These are phyloP conservation scores for Potentilla sterilis DNA, from an alignment of 306 rosid species.

Conservation along the genomic window DNA sequence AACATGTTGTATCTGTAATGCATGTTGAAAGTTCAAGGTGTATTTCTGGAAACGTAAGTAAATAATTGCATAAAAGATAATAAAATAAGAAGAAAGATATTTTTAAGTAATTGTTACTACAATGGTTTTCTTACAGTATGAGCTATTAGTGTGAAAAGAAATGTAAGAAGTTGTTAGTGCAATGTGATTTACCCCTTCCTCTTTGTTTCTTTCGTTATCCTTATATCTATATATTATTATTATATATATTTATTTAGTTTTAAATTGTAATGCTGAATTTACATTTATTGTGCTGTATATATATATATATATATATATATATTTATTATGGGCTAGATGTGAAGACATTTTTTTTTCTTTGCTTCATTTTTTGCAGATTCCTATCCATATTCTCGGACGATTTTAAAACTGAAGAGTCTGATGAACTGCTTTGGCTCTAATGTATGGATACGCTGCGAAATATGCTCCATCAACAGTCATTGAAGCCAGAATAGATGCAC, in stretches of 20 bases:
- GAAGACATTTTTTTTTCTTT: conserved; percentile 13
- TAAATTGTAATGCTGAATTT: not conserved
- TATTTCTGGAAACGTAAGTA: not conserved
- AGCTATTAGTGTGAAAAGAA: not conserved
- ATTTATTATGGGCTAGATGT: not conserved
- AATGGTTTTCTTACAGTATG: not conserved
- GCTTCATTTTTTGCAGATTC: conserved; percentile 62
- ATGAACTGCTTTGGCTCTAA: conserved; percentile 97
- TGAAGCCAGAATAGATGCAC: conserved; percentile 97
- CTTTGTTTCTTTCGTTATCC: too few species aligned
- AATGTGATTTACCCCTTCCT: not conserved
- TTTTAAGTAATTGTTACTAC: too few species aligned
- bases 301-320: too few species aligned
- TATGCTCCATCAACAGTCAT: conserved; percentile 98
- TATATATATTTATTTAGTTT: not conserved
- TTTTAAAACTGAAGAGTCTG: conserved; percentile 78
- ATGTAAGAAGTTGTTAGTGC: not conserved
- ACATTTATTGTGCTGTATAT: not conserved
- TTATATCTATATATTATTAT: not conserved
- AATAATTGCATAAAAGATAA: not conserved
- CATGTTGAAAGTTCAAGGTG: not conserved
- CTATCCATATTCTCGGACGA: conserved; percentile 80
- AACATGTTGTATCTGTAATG: conserved; percentile 1
- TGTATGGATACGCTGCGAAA: conserved; percentile 99
- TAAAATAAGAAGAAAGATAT: too few species aligned